Base-by-base conservation (phyloP, 1,284 basidiomycete species). In the Austroboletus novae-zelandiae region DNA sequence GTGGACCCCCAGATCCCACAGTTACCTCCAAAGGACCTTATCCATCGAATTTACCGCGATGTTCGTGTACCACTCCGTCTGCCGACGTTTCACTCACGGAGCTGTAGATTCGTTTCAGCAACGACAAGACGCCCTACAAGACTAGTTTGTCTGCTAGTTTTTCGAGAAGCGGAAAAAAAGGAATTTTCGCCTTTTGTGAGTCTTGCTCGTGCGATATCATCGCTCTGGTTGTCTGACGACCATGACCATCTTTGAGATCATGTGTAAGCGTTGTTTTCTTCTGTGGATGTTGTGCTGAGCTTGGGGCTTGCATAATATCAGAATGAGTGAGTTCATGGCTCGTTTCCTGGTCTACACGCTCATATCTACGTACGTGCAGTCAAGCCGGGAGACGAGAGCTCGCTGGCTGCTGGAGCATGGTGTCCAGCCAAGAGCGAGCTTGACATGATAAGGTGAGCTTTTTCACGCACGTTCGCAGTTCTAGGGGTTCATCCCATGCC, bases 71-170 rank as follows among this genome's bases (percentile, higher is more conserved):
- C 30, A 25, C 11, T 14, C 31, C 37, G 14, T 18, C 3, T 25
- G 20, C n/a, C 11, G 5, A 3, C 11, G 5, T 50, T 46, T 44
- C 20, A 42, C 40, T 49, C 39, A 55, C 17, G 32, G 5, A 27
- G 14, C 1, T 48, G 31, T 55, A 92, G 86, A 71, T 94, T 14
- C 82, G 94, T n/a, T 96, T 96, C 68, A 91, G 89, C 62, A 92
- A 93, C 53, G 89, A 94, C 65, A 93, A 93, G 71, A 95, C 94
- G 4, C 94, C 94, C 0, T 97, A 97, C 74, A 96, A 97, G 72
- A 80, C 72, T 5, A 77, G 77, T 5, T 81, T 96, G 37, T 85
- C 85, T 4, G 89, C 86, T 0, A 86, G 81, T 53, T 89, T 91
- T 60, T 91, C 90, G 9, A 72, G 91, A 48, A 86, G 85, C 47